A percentile compares a stretch with the other conserved stretches of the same genome.
Evolutionary conservation across 2,329 filamentous ascomycete species (phyloP).

Genomic region (Xylaria sp.): DNA sequence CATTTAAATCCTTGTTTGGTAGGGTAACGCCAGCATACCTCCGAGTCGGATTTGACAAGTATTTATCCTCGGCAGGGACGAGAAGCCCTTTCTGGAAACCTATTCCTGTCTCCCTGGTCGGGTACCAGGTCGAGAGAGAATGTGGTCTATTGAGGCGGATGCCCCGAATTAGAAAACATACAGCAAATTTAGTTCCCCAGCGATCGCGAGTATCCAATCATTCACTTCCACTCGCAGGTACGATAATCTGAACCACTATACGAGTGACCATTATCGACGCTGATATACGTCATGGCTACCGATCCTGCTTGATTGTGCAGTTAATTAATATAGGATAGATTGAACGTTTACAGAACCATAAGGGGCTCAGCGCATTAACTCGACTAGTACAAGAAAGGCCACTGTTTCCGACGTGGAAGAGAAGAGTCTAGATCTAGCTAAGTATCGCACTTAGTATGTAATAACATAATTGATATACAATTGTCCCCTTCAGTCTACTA

Average conservation of each 20-base stretch:
- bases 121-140: not conserved
- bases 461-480: not conserved
- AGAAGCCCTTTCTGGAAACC: conserved; percentile 3
- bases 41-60: conserved; percentile 5
- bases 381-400: not conserved
- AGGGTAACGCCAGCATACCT: conserved; percentile 25
- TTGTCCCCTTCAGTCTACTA: not conserved
- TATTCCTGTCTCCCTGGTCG: not conserved
- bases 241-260: not conserved
- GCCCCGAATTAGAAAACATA: not conserved
- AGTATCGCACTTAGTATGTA: not conserved
- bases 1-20: conserved; percentile 32
- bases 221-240: not conserved
- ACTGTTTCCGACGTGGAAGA: not conserved
- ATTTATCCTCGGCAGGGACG: conserved; percentile 22
- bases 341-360: conserved; percentile 12
- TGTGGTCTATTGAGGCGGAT: conserved; percentile 4
- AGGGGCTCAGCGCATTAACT: not conserved
- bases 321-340: conserved; percentile 36
- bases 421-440: not conserved
- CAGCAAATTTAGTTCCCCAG: not conserved
- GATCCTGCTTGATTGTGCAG: conserved; percentile 18
- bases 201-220: not conserved
- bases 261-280: not conserved
- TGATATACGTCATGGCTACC: conserved; percentile 29